Evolutionary conservation across 2,329 filamentous ascomycete genomes (phyloP), one percentile per base, ranked within the genome.

Genomic region (Colletotrichum sp.): DNA sequence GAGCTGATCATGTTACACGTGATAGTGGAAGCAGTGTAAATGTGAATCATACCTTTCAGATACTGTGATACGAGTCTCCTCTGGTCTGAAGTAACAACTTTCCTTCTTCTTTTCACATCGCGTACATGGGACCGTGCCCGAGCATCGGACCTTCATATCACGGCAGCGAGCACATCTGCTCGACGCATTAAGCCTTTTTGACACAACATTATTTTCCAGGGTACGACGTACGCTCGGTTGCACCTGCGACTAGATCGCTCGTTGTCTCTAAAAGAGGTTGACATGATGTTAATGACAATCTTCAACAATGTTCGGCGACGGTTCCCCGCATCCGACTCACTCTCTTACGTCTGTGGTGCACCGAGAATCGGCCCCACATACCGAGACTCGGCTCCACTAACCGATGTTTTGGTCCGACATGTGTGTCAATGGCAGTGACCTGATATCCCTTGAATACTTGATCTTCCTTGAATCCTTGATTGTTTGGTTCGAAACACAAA

Each of bases 81-180:
- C 69, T 16, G 69, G 36, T 39, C 62, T 66, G 69, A 72, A 72
- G n/a, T 48, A 65, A 30, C 69, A 72, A 24, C 12, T 44, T 63
- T 72, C 60, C 22, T 57, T 52, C 22, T 67, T 72, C 60, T 55
- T 66, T 18, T 72, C 34, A 36, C 69, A 72, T 30, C 69, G 60
- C 15, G 39, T 28, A 57, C 69, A 72, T n/a, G 69, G 69, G 10
- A 67, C 36, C 15, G 59, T 55, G 22, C 69, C 69, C 8, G 69
- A 72, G 36, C 69, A 72, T 30, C 69, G 36, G 26, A 72, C 69
- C 26, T 72, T 72, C 69, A 72, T 72, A 30, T 65, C 59, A 60
- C 62, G 69, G 24, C 69, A 72, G 24, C 69, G 32, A 22, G 69
- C 62, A 39, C 69, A 72, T 18, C 69, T 72, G 62, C 26, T 59